These are phyloP conservation scores for Heliamphora pulchella DNA, from an alignment of 179 eudicot species.

Conservation along the genomic window DNA sequence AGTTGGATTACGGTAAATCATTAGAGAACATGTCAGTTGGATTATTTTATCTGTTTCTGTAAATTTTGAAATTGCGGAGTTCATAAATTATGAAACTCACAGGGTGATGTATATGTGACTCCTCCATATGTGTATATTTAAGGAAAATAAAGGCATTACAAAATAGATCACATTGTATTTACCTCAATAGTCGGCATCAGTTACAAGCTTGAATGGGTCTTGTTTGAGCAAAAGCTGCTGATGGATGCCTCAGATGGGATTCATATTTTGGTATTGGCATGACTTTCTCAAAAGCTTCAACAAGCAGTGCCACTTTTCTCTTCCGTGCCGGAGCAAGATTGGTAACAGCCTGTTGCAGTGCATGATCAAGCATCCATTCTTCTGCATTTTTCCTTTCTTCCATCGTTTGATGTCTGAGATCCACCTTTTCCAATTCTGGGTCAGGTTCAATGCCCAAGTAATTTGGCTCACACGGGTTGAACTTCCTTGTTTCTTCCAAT, in stretches of 20 bases:
- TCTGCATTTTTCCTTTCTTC: conserved; percentile 68
- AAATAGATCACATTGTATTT: background rate
- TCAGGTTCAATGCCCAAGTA: conserved; percentile 56
- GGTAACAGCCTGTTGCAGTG: conserved; percentile 57
- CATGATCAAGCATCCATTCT: conserved; percentile 89
- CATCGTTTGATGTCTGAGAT: conserved; percentile 70
- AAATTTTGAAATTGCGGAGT: no score
- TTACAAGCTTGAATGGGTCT: conserved; percentile 58
- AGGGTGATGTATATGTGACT: no score
- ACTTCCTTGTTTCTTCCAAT: conserved; percentile 32
- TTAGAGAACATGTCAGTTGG: no score
- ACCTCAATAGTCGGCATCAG: conserved; percentile 25
- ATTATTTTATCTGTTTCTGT: no score
- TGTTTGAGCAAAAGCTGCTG: conserved; percentile 30
- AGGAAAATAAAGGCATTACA: background rate
- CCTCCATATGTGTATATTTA: background rate
- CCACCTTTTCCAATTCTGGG: conserved; percentile 68
- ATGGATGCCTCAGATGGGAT: conserved; percentile 23
- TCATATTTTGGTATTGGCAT: conserved; percentile 42
- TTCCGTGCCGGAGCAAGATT: conserved; percentile 72
- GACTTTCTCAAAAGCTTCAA: conserved; percentile 82
- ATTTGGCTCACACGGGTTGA: conserved; percentile 73
- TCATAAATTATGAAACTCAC: background rate
- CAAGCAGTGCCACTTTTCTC: conserved; percentile 71
- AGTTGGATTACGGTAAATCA: no score